Percentiles rank a stretch among this genome's conserved stretches.
Conservation (phyloP, 331 rosid species). For the Ulmus americana region DNA sequence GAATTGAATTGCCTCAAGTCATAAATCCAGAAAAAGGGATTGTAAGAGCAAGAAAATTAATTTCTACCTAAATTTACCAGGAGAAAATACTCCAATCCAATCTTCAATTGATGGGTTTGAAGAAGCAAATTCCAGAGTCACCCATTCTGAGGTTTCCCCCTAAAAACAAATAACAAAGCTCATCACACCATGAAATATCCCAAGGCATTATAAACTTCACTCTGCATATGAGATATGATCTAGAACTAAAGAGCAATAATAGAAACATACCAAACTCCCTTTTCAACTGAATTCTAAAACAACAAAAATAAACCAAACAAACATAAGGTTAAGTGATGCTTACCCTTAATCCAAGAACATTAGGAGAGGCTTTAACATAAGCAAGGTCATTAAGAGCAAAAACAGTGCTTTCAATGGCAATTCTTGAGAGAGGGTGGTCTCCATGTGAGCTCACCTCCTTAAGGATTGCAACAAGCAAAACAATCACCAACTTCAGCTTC, state of each 20-base stretch:
- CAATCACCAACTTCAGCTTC: conserved; percentile 28
- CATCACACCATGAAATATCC: too few species aligned
- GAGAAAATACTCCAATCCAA: conserved; percentile 89
- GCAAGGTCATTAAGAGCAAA: conserved; percentile 48
- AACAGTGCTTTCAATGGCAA: conserved; percentile 47
- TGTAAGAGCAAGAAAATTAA: not conserved
- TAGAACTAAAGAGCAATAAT: too few species aligned
- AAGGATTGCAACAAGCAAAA: conserved; percentile 32
- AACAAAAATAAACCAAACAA: too few species aligned
- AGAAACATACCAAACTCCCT: too few species aligned
- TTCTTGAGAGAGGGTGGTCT: conserved; percentile 57
- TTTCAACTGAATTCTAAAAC: too few species aligned
- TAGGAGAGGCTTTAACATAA: conserved; percentile 50
- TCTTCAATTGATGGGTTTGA: conserved; percentile 66
- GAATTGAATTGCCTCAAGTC: conserved; percentile 26
- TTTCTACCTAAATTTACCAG: conserved; percentile 57
- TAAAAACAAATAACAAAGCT: conserved; percentile 18
- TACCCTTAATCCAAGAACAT: conserved; percentile 62
- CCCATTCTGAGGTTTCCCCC: conserved; percentile 65
- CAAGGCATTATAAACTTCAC: too few species aligned
- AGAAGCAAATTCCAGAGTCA: conserved; percentile 43
- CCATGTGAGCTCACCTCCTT: conserved; percentile 47
- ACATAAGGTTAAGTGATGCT: conserved; percentile 1
- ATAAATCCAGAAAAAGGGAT: conserved; percentile 11
- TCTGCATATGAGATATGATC: not conserved